A percentile compares a stretch with the other conserved stretches of the same genome.
Evolutionary conservation across 2,329 filamentous ascomycete genomes (phyloP).

Genomic region (Simplicillium sp.): DNA sequence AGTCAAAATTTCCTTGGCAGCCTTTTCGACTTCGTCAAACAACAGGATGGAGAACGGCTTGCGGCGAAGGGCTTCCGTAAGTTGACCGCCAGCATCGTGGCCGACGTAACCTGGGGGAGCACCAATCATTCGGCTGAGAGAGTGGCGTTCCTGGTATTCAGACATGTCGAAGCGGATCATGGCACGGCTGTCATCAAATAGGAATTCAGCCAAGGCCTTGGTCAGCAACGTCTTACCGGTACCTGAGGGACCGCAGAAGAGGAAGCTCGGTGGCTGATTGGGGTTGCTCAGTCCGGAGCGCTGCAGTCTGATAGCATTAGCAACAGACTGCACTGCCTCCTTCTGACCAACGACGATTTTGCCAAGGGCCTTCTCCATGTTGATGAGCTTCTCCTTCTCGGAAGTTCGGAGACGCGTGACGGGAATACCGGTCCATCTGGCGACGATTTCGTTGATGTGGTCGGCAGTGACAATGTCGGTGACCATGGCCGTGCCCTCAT

Average conservation of each 20-base stretch:
- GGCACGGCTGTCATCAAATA: conserved; percentile 92
- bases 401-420: conserved; percentile 89
- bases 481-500: conserved; percentile 62
- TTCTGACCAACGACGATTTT: conserved; percentile 88
- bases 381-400: conserved; percentile 95
- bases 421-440: conserved; percentile 95
- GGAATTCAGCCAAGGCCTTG: conserved; percentile 92
- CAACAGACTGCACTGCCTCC: conserved; percentile 86
- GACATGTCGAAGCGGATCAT: conserved; percentile 99
- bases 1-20: conserved; percentile 92
- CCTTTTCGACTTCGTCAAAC: conserved; percentile 98
- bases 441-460: conserved; percentile 98
- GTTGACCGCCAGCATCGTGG: conserved; percentile 89
- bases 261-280: conserved; percentile 93
- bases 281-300: conserved; percentile 91
- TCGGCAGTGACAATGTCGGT: conserved; percentile 93
- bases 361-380: conserved; percentile 84
- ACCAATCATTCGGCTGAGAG: conserved; percentile 94
- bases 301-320: conserved; percentile 91
- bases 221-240: conserved; percentile 97
- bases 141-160: conserved; percentile 95
- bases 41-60: conserved; percentile 96
- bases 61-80: conserved; percentile 88
- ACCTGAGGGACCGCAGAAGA: conserved; percentile 97
- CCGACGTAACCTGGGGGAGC: conserved; percentile 95